Conservation (phyloP, 805 yeast species). For the Zygotorulaspora chibaensis region DNA sequence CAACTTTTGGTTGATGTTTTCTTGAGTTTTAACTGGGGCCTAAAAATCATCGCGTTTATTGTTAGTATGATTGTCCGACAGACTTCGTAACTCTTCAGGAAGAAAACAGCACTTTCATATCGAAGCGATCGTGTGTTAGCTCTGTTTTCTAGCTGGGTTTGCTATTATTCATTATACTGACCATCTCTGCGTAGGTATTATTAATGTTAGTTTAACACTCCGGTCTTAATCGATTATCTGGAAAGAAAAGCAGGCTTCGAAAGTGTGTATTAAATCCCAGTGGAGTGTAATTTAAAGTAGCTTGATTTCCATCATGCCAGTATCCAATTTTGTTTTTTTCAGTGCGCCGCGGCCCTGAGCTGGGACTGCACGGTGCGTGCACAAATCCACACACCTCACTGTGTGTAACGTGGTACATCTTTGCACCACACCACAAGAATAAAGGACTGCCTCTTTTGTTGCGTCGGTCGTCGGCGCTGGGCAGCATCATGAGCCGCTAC, state of each 20-base stretch:
- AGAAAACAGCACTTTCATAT: neutral
- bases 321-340: too few species aligned
- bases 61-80: conserved; percentile 12
- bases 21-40: conserved; percentile 94
- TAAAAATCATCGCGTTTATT: conserved; percentile 29
- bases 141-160: conserved; percentile 1
- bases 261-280: too few species aligned
- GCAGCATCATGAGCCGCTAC: too few species aligned
- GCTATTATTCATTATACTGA: conserved; percentile 50
- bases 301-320: too few species aligned
- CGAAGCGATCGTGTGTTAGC: neutral
- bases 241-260: neutral
- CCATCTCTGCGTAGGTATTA: conserved; percentile 89
- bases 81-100: conserved; percentile 5
- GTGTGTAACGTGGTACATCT: too few species aligned
- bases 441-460: too few species aligned
- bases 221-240: conserved; percentile 57
- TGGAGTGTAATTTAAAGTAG: too few species aligned
- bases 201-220: conserved; percentile 59
- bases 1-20: conserved; percentile 95
- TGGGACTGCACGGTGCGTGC: too few species aligned
- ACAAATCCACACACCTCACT: too few species aligned
- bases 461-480: too few species aligned
- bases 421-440: too few species aligned
- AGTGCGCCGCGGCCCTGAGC: too few species aligned